These are phyloP conservation scores for Pseudovirgaria hyperparasitica DNA, from an alignment of 2,329 filamentous ascomycete species.

Conservation along the genomic window DNA sequence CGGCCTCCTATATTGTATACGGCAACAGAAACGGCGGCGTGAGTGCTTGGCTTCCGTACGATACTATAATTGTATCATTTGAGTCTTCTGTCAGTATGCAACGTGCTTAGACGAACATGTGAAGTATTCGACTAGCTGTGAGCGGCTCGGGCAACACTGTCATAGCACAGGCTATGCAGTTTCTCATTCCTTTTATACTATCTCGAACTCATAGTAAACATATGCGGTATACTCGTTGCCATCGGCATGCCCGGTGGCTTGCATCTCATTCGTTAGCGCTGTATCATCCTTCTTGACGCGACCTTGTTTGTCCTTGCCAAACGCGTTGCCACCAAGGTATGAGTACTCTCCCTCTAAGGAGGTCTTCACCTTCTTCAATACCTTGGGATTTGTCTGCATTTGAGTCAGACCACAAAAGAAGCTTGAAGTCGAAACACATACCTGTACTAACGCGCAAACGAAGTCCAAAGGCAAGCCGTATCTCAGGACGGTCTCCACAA, in stretches of 20 bases:
- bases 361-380: constrained; percentile 55
- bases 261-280: constrained; percentile 67
- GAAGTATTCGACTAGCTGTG: no score
- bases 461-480: constrained; percentile 90
- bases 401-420: background rate
- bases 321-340: constrained; percentile 88
- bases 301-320: constrained; percentile 87
- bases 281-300: constrained; percentile 83
- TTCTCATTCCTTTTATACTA: no score
- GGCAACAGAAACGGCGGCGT: no score
- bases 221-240: constrained; percentile 78
- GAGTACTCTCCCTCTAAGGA: constrained; percentile 71
- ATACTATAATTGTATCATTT: no score
- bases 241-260: constrained; percentile 58
- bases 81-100: no score
- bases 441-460: constrained; percentile 72
- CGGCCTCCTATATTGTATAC: no score
- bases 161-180: constrained; percentile 5
- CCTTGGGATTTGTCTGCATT: constrained; percentile 68
- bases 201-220: constrained; percentile 92
- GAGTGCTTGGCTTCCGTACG: no score
- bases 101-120: no score
- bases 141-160: background rate
- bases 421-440: constrained; percentile 22
- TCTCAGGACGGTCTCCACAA: constrained; percentile 94